Evolutionary conservation across 202 grass and related monocot species (phyloP).

Genomic region (Bolboschoenoplectus hybrid): DNA sequence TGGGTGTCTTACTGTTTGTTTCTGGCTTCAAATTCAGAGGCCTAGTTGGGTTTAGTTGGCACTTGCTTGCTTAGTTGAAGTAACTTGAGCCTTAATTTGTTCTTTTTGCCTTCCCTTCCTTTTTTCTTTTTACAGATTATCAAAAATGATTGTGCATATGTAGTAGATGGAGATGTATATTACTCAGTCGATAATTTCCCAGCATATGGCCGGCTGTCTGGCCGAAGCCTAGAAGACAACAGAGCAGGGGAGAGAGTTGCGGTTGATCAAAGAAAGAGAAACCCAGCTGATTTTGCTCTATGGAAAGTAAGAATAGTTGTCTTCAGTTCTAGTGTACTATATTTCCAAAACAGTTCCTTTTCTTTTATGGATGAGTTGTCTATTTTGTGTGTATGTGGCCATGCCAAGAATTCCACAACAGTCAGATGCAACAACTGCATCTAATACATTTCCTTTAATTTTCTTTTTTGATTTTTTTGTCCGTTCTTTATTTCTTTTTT

Average conservation of each 20-base stretch:
- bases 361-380: not conserved
- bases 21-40: not conserved
- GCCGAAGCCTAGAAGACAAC: slow-evolving; percentile 94
- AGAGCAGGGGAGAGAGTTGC: slow-evolving; percentile 92
- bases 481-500: not conserved
- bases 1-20: not conserved
- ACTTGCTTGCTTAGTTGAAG: not conserved
- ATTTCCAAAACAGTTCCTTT: not conserved
- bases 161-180: slow-evolving; percentile 82
- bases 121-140: slow-evolving; percentile 70
- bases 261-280: slow-evolving; percentile 84
- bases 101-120: slow-evolving; percentile 24
- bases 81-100: slow-evolving; percentile 22
- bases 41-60: slow-evolving; percentile 5
- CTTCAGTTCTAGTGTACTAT: not conserved
- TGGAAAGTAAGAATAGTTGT: slow-evolving; percentile 72
- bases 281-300: slow-evolving; percentile 96
- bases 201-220: slow-evolving; percentile 81
- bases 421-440: not conserved
- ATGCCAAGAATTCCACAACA: not conserved
- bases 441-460: not conserved
- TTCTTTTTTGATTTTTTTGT: not conserved
- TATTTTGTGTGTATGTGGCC: not conserved
- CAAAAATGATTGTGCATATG: slow-evolving; percentile 79
- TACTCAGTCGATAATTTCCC: slow-evolving; percentile 86